Base-by-base conservation (phyloP, 2,329 filamentous ascomycete species). In the Hymenoscyphus infarciens region DNA sequence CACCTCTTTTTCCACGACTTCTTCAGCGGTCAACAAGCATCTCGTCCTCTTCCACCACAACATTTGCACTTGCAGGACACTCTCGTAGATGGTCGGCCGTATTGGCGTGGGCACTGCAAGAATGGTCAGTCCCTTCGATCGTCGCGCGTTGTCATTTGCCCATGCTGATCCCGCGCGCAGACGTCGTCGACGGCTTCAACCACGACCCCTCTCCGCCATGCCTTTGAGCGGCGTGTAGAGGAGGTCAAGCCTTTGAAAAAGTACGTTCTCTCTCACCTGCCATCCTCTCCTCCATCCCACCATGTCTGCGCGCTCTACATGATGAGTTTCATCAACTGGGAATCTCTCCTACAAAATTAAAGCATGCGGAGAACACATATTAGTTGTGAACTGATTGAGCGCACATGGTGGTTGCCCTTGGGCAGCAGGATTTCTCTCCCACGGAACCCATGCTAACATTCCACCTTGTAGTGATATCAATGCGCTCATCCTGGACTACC, bases 321-420 rank as follows among this genome's bases (percentile, higher is more conserved):
- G 82, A 96, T 96, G 93, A 96, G 91, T 81, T 83, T 79, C 80
- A 83, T 87, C 72, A 88, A 91, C 97, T 99, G 95, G 95, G 95
- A 99, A 99, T 99, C 95, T 99, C 96, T 99, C 95, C 90, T 91
- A 98, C 91, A 84, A 86, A 78, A 52, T 52, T 81, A 79, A 76
- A 69, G 71, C 78, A 84, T 99, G 95, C 91, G 89, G 95, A 99
- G 87, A 92, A 87, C 77, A 82, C 80, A 82, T 88, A 91, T 87
- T 90, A 86, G 89, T 90, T 87, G 86, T 79, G 83, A 83, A 87
- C 86, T 88, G 87, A 89, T 77, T 66, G 66, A 74, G 68, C 73
- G 70, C 71, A 69, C 39, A 67, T 35, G 33, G 16, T 27, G 19
- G 25, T 38, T 19, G 22, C 16, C 19, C 38, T 29, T 5, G 38